Percentiles rank a stretch among this genome's conserved stretches.
phyloP scores from a whole-genome alignment of 768 basidiomycete genomes.

The Boletus vinaceobasis region DNA sequence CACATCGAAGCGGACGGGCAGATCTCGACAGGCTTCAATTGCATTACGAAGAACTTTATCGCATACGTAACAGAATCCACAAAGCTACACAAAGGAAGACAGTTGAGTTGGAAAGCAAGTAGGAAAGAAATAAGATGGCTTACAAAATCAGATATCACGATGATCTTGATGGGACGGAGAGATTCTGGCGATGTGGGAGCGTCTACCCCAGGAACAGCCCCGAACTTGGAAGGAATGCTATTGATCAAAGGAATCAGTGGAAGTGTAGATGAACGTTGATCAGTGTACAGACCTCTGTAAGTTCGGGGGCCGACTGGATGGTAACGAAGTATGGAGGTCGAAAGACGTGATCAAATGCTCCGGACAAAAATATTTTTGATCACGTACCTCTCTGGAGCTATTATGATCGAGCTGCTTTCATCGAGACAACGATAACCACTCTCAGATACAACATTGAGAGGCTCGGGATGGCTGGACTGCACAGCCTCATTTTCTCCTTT shows the following conservation, averaged over 20 bases:
- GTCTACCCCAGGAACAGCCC: background rate
- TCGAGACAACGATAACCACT: conserved; percentile 21
- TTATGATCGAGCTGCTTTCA: background rate
- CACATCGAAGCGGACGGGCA: conserved; percentile 31
- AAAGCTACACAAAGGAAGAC: conserved; percentile 18
- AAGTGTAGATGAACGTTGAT: background rate
- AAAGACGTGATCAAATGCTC: background rate
- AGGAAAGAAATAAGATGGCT: background rate
- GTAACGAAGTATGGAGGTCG: background rate
- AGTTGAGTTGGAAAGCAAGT: background rate
- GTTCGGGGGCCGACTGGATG: conserved; percentile 5
- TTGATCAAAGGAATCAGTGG: background rate
- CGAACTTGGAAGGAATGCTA: conserved; percentile 21
- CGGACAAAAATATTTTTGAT: background rate
- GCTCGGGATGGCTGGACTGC: background rate
- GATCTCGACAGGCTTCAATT: conserved; percentile 28
- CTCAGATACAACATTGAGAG: conserved; percentile 25
- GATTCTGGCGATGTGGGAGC: conserved; percentile 4
- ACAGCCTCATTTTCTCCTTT: background rate
- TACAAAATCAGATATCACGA: conserved; percentile 33
- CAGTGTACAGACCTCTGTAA: conserved; percentile 16
- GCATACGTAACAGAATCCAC: conserved; percentile 37
- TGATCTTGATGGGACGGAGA: conserved; percentile 28
- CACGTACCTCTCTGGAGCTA: conserved; percentile 8
- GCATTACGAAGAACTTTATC: conserved; percentile 33